Percentiles rank a stretch among this genome's conserved stretches.
phyloP scores from a whole-genome alignment of 805 yeast genomes.

The Candida pseudoglaebosa region DNA sequence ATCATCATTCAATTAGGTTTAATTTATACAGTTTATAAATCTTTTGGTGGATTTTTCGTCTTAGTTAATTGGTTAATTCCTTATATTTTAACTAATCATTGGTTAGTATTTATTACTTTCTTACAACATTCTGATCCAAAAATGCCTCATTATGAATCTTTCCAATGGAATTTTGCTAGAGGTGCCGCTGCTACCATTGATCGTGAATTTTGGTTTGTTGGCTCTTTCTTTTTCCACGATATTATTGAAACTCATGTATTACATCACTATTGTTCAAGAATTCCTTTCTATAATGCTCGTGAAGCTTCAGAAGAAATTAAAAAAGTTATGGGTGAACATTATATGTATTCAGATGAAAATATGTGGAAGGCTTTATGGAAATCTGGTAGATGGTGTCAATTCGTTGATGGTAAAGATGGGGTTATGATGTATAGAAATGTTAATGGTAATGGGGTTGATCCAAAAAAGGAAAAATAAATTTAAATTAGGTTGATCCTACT shows the following conservation, averaged over 20 bases:
- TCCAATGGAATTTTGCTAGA: slow-evolving; percentile 79
- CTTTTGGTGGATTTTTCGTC: slow-evolving; percentile 60
- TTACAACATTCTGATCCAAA: slow-evolving; percentile 79
- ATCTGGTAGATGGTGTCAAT: slow-evolving; percentile 62
- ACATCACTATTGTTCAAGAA: slow-evolving; percentile 79
- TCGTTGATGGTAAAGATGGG: slow-evolving; percentile 69
- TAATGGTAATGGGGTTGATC: slow-evolving; percentile 43
- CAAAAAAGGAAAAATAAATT: slow-evolving; percentile 6
- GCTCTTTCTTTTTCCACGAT: slow-evolving; percentile 77
- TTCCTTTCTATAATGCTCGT: slow-evolving; percentile 86
- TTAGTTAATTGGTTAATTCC: slow-evolving; percentile 73
- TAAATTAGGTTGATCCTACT: background rate
- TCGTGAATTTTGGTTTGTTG: slow-evolving; percentile 77
- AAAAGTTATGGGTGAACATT: slow-evolving; percentile 82
- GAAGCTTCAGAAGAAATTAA: slow-evolving; percentile 73
- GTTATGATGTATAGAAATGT: slow-evolving; percentile 71
- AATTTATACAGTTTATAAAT: slow-evolving; percentile 56
- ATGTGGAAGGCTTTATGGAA: slow-evolving; percentile 70
- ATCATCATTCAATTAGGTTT: slow-evolving; percentile 48
- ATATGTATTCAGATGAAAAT: slow-evolving; percentile 61
- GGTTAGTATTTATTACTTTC: slow-evolving; percentile 84
- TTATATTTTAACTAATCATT: slow-evolving; percentile 77
- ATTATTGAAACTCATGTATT: slow-evolving; percentile 87
- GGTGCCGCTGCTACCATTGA: slow-evolving; percentile 91
- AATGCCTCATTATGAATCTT: slow-evolving; percentile 74